Base-by-base conservation (phyloP, 1,284 basidiomycete genomes). In the Sporisorium reilianum region DNA sequence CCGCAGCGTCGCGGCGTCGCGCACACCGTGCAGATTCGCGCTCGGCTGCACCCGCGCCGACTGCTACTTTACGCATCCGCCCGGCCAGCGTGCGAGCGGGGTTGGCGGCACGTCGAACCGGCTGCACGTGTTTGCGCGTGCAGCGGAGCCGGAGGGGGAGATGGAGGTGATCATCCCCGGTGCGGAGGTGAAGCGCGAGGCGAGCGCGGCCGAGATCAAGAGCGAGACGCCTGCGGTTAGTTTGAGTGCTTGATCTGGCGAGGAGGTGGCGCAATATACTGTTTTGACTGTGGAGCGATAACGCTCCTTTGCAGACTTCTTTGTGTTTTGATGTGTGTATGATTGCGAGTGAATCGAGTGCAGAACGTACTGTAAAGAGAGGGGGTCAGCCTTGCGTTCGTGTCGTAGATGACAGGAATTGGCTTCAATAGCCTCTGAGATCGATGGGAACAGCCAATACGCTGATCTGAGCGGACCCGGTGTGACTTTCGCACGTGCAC, bases 1-100 rank as follows among this genome's bases (percentile, higher is more conserved):
- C 5, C 41, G 63, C 7, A 34, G 18, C n/a, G 12, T 45, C n/a
- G 7, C 36, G 36, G 1, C 36, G 2, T 49, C 28, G 20, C 32
- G 28, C 2, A 68, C 61, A 1, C 54, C 62, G 14, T 77, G 75
- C 41, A 53, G 75, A 22, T 77, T 77, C 30, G 75, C 71, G 8
- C 30, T 75, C 5, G 65, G 75, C 0, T 77, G 75, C 26, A 77
- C 75, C 1, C 51, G 71, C 14, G 5, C 46, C 2, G 59, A 74
- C 32, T 77, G 75, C 50, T 74, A 65, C 46, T 77, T 50, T 26
- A 22, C 53, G 14, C 75, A 77, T 46, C 75, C 75, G 2, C 63
- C 59, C 0, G 67, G 67, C 18, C 49, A 64, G 38, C 50, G 61
- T 7, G 54, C 55, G 4, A 46, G 20, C 16, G 49, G 20, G 7